Evolutionary conservation across 108 stramenopile genomes (phyloP), one percentile per base, ranked within the genome.

Genomic region (Pelagomonas calceolata): DNA sequence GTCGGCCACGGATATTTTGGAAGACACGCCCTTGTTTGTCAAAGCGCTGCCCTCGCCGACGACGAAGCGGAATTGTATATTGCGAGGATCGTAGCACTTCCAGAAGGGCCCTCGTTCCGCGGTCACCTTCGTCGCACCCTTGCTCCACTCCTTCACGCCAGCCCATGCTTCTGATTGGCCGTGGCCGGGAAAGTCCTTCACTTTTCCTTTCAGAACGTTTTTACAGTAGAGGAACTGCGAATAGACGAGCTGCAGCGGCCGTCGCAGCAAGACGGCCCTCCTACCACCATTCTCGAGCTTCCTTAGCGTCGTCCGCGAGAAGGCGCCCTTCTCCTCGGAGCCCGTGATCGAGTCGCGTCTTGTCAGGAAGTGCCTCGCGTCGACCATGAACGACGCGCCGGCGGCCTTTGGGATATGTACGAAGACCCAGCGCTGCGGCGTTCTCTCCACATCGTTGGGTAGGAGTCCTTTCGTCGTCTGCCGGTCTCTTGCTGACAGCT

Each of bases 211-310:
- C 51, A 60, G 10, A 1, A 60, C 51, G 51, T 26, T 26, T 26
- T 60, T 60, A 26, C 51, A 60, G 51, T 60, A 60, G 51, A 60
- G 51, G 51, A 60, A 60, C 51, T 60, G 51, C 21, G 51, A 60
- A 26, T 60, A 60, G 51, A 26, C 51, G 51, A 60, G 51, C 21
- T 16, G 21, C 51, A 60, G 21, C 26, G 51, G 51, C 21, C 29
- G 51, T 26, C 51, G 51, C 51, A 60, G 51, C 21, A 60, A 60
- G 51, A 60, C 26, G 51, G 29, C 51, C 7, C 51, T 17, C 21
- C 0, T 4, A 1, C 1, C 3, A 10, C 12, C 12, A 1, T 1
- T 26, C 39, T 43, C 12, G 7, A 60, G 10, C 21, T 26, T 17
- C 51, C 0, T 3, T 1, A 26, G 4, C 7, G 51, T 60, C 21